Percentiles rank a stretch among this genome's conserved stretches.
Evolutionary conservation across 208 protist species (phyloP).

Genomic region (Trypanosoma conorhini): DNA sequence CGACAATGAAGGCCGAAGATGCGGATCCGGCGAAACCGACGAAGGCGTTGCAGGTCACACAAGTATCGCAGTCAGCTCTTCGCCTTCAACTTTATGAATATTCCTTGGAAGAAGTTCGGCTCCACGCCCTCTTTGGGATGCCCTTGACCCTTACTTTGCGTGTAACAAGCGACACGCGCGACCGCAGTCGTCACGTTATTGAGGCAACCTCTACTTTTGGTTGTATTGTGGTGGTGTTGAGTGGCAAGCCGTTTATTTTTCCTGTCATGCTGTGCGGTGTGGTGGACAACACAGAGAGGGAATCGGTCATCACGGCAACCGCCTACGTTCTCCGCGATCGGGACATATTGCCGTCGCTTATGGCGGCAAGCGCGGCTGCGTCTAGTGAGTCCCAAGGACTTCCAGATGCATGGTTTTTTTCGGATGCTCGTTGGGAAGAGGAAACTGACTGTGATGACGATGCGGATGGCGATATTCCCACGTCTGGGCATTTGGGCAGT

Average conservation of each 20-base stretch:
- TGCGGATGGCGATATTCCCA: neutral
- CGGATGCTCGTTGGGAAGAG: neutral
- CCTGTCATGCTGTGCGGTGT: conserved; percentile 51
- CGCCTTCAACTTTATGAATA: conserved; percentile 33
- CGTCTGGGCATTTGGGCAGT: neutral
- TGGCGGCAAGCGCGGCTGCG: conserved; percentile 43
- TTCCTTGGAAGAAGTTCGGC: conserved; percentile 47
- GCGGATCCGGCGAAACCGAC: conserved; percentile 1
- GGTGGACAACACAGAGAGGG: conserved; percentile 5
- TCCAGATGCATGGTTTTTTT: conserved; percentile 64
- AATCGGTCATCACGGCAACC: conserved; percentile 16
- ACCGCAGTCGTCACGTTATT: conserved; percentile 11
- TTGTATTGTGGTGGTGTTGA: conserved; percentile 48
- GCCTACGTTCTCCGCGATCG: conserved; percentile 65
- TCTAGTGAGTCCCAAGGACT: conserved; percentile 17
- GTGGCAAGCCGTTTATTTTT: conserved; percentile 48
- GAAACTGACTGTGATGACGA: conserved; percentile 1
- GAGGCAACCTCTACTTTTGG: conserved; percentile 40
- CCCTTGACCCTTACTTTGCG: conserved; percentile 33
- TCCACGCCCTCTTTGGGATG: conserved; percentile 66
- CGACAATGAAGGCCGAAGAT: neutral
- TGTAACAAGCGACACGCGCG: neutral
- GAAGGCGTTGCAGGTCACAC: conserved; percentile 27
- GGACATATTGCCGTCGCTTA: conserved; percentile 73
- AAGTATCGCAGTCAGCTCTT: conserved; percentile 35